Conservation (phyloP, 2,329 filamentous ascomycete genomes). For the Diaporthe eres region DNA sequence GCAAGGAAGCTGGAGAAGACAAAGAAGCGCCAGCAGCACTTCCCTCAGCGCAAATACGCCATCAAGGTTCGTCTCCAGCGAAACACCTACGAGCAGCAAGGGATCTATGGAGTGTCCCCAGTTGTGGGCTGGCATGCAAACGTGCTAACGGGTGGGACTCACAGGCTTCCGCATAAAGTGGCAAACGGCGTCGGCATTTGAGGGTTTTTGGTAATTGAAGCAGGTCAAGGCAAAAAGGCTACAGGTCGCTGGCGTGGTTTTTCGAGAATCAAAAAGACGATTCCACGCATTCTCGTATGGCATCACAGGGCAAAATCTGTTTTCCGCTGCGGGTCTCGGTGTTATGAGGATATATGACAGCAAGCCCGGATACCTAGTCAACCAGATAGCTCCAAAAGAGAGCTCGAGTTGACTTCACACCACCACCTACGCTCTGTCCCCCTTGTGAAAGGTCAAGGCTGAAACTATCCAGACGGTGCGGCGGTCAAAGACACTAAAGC, state of each 20-base stretch:
- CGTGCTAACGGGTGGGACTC: conserved; percentile 18
- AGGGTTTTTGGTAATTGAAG: conserved; percentile 43
- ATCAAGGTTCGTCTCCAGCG: conserved; percentile 83
- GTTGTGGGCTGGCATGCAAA: not conserved
- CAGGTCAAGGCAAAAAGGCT: conserved; percentile 40
- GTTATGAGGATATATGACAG: conserved; percentile 44
- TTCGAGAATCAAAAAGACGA: conserved; percentile 40
- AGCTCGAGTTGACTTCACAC: conserved; percentile 42
- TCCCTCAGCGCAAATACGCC: conserved; percentile 98
- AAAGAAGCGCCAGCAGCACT: conserved; percentile 96
- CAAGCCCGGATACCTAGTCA: conserved; percentile 42
- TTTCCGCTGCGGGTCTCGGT: conserved; percentile 44
- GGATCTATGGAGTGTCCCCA: not conserved
- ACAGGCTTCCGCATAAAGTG: conserved; percentile 43
- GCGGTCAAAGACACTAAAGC: conserved; percentile 4
- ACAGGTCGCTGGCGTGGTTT: conserved; percentile 43
- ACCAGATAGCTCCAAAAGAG: conserved; percentile 43
- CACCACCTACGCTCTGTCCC: conserved; percentile 23
- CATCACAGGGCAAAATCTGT: conserved; percentile 42
- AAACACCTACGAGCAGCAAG: not conserved
- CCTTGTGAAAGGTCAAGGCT: conserved; percentile 23
- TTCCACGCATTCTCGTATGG: conserved; percentile 41
- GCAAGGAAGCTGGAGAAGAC: conserved; percentile 90
- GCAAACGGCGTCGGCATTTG: conserved; percentile 39
- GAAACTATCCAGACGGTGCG: not conserved